A percentile compares a stretch with the other conserved stretches of the same genome.
Conservation (phyloP, 305 asterid genomes). For the Salvia sclarea region DNA sequence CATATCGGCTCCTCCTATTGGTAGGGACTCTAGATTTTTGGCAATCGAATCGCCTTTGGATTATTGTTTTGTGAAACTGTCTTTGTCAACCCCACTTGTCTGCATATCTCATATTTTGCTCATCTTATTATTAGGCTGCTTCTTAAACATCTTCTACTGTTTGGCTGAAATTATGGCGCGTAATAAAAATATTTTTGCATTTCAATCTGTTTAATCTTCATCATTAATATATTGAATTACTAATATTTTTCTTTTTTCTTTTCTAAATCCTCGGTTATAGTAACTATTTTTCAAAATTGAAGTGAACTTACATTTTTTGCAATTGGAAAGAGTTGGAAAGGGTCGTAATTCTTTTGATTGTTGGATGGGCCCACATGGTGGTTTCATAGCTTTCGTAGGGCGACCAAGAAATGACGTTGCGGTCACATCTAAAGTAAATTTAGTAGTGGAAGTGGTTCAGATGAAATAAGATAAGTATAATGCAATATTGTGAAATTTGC, state of each 20-base stretch:
- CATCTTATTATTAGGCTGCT: neutral
- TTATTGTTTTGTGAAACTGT: constrained; percentile 3
- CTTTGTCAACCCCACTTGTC: neutral
- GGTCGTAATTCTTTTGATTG: neutral
- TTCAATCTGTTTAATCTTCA: neutral
- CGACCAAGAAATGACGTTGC: constrained; percentile 16
- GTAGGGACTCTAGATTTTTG: neutral
- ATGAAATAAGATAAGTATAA: neutral
- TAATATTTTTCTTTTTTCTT: too few species aligned
- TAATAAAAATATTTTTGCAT: neutral
- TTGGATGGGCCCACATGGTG: constrained; percentile 12
- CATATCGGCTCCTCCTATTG: neutral
- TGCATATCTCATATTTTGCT: neutral
- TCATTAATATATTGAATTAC: neutral
- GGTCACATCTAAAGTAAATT: constrained; percentile 18
- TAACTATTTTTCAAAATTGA: too few species aligned
- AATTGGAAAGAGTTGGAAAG: neutral
- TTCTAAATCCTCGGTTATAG: too few species aligned
- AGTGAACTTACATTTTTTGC: neutral
- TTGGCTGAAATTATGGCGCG: neutral
- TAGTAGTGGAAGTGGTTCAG: neutral
- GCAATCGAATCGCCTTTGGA: neutral
- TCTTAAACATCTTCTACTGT: neutral
- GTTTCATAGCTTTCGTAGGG: constrained; percentile 20
- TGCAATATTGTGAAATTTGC: neutral